A percentile compares a stretch with the other conserved stretches of the same genome.
phyloP scores from a whole-genome alignment of 257 asterid species.

The Ilex aquifolium region DNA sequence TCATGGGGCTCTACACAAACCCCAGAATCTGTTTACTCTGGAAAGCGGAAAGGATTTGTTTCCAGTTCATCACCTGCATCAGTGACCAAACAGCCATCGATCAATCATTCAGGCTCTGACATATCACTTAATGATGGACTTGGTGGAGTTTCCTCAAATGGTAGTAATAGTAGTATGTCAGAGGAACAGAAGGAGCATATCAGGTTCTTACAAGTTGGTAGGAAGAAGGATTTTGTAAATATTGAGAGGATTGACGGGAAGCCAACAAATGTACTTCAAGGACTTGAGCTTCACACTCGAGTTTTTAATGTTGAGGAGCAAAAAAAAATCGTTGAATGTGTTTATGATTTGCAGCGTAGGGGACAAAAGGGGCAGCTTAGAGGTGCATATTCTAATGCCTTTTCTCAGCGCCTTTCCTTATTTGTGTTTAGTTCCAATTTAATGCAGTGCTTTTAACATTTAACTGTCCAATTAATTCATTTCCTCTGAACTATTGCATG shows the following conservation, averaged over 20 bases:
- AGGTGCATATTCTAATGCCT: constrained; percentile 27
- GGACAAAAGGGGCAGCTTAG: constrained; percentile 54
- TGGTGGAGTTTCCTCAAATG: background rate
- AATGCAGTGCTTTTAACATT: no score
- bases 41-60: background rate
- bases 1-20: background rate
- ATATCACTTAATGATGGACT: constrained; percentile 1
- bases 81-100: background rate
- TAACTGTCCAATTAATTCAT: background rate
- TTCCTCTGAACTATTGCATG: background rate
- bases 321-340: constrained; percentile 51
- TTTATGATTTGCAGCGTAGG: constrained; percentile 45
- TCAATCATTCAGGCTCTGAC: background rate
- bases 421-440: no score
- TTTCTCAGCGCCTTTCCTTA: background rate
- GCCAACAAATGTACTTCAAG: constrained; percentile 45
- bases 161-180: constrained; percentile 15
- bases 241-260: constrained; percentile 50
- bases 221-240: constrained; percentile 50
- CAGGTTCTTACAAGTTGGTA: constrained; percentile 39
- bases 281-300: constrained; percentile 65
- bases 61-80: constrained; percentile 1
- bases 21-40: constrained; percentile 2
- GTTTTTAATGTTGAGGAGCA: constrained; percentile 77
- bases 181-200: constrained; percentile 56